Percentiles rank a stretch among this genome's conserved stretches.
Evolutionary conservation across 345 rosid species (phyloP).

Genomic region (Barbarea vulgaris): DNA sequence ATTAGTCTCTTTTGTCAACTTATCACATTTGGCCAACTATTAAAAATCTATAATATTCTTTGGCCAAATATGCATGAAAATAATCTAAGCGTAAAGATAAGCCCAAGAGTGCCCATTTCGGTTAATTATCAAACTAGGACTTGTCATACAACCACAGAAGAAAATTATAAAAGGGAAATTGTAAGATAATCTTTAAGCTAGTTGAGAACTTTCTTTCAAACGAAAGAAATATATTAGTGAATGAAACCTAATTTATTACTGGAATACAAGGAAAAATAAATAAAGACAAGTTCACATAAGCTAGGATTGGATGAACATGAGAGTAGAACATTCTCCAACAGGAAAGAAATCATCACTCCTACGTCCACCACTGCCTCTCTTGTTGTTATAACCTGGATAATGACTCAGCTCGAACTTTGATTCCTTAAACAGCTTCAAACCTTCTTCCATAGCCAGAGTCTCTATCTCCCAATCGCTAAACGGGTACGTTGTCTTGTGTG

Average conservation of each 20-base stretch:
- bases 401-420: constrained; percentile 32
- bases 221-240: too few relatives aligned
- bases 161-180: too few relatives aligned
- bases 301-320: too few relatives aligned
- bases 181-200: too few relatives aligned
- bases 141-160: too few relatives aligned
- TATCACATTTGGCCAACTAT: neutral
- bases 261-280: too few relatives aligned
- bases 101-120: neutral
- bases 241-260: too few relatives aligned
- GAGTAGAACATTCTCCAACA: constrained; percentile 39
- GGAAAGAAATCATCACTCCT: constrained; percentile 15
- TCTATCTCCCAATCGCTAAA: constrained; percentile 48
- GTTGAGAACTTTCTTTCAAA: too few relatives aligned
- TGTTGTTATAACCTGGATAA: constrained; percentile 55
- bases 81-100: neutral
- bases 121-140: too few relatives aligned
- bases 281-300: too few relatives aligned
- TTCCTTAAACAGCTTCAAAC: constrained; percentile 42
- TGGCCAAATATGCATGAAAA: neutral
- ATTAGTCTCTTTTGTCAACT: neutral
- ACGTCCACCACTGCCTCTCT: constrained; percentile 55
- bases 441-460: constrained; percentile 39
- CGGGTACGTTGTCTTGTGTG: constrained; percentile 58
- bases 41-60: neutral